Conservation (phyloP, 129 eudicot species). For the Ambrosia trifida region DNA sequence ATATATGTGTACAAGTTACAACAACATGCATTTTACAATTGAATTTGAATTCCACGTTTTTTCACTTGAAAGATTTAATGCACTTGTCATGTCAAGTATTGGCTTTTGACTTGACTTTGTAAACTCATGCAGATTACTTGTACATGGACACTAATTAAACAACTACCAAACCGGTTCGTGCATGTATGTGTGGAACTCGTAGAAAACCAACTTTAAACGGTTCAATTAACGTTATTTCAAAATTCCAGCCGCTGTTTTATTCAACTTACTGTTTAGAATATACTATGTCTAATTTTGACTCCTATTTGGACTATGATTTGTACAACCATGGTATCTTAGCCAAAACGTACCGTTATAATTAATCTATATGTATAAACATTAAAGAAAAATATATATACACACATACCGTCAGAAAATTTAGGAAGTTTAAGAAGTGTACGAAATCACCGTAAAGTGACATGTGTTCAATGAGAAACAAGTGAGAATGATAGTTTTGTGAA, state of each 20-base stretch:
- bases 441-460: too few species aligned
- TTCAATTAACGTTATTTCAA: constrained; percentile 28
- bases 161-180: constrained; percentile 26
- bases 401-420: too few species aligned
- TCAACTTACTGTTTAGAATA: neutral
- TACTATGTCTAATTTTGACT: constrained; percentile 25
- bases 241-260: constrained; percentile 23
- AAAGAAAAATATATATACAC: too few species aligned
- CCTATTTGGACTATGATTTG: neutral
- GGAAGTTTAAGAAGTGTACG: too few species aligned
- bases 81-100: constrained; percentile 8
- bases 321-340: neutral
- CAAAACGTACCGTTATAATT: too few species aligned
- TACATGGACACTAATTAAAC: constrained; percentile 12
- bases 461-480: too few species aligned
- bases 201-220: constrained; percentile 12
- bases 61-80: neutral
- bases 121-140: constrained; percentile 23
- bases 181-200: constrained; percentile 35
- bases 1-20: constrained; percentile 9
- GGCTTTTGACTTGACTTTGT: constrained; percentile 25
- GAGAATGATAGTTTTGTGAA: too few species aligned
- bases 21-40: constrained; percentile 25
- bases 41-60: constrained; percentile 27
- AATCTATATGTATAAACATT: too few species aligned